Base-by-base conservation (phyloP, 2,329 filamentous ascomycete genomes). In the Arthrinium puccinioides region DNA sequence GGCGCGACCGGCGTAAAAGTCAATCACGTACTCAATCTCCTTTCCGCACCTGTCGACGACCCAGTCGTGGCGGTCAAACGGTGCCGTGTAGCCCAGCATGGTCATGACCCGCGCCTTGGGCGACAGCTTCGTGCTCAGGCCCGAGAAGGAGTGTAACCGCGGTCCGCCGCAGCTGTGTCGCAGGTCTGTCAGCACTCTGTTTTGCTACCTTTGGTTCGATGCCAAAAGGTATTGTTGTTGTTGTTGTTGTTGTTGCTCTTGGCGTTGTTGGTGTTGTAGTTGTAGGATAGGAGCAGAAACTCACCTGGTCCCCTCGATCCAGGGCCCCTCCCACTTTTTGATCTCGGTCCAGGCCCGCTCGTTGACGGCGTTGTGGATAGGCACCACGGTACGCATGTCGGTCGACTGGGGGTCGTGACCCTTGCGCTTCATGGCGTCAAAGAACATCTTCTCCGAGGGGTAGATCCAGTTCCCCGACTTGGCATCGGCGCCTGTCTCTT, bases 291-390 rank as follows among this genome's bases (percentile, higher is more conserved):
- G n/a, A n/a, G n/a, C n/a, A n/a, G n/a, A n/a, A n/a, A n/a, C 67
- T 45, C 63, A 79, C 75, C 74, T 65, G 49, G 84, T 66, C 25
- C 67, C 60, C 40, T 75, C 60, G 3, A 63, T 61, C 42, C 76
- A 85, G 0, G 82, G 83, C 29, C 67, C 71, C 64, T 98, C 92
- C 92, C 92, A 98, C 30, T 76, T 68, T 50, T 85, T 78, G 47
- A 98, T 97, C 65, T 97, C 85, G 44, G 77, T 72, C 92, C 92
- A 98, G 1, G 92, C 92, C 28, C 87, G 74, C 73, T 98, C 92
- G 63, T 98, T 98, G 44, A 98, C 92, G 30, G 92, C 92, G 59
- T 98, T 98, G 66, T 98, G 92, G 52, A 97, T 97, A 3, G 88
- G 92, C 38, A 97, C 89, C 23, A 97, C 89, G 23, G 85, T 85